phyloP scores from a whole-genome alignment of 2,329 filamentous ascomycete genomes.

The Pestalotiopsis sp. region DNA sequence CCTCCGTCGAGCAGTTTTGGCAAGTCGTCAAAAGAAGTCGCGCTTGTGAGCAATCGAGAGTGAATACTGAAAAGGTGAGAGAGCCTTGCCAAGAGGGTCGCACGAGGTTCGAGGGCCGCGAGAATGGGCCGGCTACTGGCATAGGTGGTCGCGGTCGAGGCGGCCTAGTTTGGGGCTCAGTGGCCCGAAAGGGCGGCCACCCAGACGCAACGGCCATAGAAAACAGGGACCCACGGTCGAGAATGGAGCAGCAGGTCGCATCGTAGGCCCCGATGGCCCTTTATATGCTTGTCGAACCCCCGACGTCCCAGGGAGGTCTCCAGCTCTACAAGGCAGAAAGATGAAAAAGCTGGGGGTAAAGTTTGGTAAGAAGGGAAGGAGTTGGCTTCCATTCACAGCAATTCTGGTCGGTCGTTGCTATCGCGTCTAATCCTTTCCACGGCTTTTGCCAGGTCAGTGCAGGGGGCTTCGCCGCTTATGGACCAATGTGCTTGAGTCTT shows the following conservation, averaged over 20 bases:
- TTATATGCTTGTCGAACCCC: conserved; percentile 28
- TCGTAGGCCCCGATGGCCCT: conserved; percentile 25
- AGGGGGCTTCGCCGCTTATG: conserved; percentile 22
- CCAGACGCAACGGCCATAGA: conserved; percentile 19
- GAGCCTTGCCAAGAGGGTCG: conserved; percentile 24
- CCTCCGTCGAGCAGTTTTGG: conserved; percentile 6
- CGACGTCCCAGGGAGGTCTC: conserved; percentile 12
- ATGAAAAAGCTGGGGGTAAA: neutral
- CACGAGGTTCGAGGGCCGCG: conserved; percentile 20
- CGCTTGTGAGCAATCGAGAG: neutral
- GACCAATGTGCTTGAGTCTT: conserved; percentile 28
- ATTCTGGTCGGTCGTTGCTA: conserved; percentile 12
- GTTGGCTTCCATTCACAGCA: conserved; percentile 12
- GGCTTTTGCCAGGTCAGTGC: conserved; percentile 5
- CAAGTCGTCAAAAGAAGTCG: conserved; percentile 11
- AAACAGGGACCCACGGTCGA: conserved; percentile 12
- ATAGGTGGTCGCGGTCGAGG: conserved; percentile 23
- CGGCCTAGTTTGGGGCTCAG: conserved; percentile 30
- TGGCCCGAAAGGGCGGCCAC: conserved; percentile 28
- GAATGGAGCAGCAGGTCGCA: conserved; percentile 23
- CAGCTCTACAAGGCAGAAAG: conserved; percentile 24
- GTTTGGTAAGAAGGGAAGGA: conserved; percentile 6
- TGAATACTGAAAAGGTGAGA: conserved; percentile 10
- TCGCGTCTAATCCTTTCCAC: conserved; percentile 21
- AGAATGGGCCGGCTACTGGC: conserved; percentile 26